Percentiles rank a stretch among this genome's conserved stretches.
Evolutionary conservation across 106 monocot genomes (phyloP).

Genomic region (Dendrobium catenatum): DNA sequence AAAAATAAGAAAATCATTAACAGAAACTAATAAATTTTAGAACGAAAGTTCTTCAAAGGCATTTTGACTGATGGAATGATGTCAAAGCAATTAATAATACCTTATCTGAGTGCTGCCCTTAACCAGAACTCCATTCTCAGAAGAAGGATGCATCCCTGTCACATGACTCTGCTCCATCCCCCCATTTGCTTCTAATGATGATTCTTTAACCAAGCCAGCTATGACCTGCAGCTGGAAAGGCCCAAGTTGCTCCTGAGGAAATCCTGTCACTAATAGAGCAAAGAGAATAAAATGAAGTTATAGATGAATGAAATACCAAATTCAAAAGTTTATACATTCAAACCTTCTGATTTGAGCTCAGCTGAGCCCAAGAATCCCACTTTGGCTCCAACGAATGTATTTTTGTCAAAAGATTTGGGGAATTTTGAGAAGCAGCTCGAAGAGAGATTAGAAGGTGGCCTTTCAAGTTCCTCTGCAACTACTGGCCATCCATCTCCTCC

Average conservation of each 20-base stretch:
- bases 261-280: background rate
- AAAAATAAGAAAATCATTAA: background rate
- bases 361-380: background rate
- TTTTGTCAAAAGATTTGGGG: background rate
- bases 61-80: background rate
- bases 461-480: constrained; percentile 1
- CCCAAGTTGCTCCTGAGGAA: background rate
- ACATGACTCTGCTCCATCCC: background rate
- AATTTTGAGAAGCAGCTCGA: constrained; percentile 14
- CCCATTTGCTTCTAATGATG: background rate
- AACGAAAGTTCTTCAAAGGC: background rate
- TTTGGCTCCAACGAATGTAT: background rate
- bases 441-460: constrained; percentile 14
- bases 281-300: background rate
- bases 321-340: background rate
- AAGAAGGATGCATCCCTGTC: background rate
- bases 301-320: background rate
- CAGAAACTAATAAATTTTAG: background rate
- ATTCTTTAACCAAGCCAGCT: background rate
- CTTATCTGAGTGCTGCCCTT: constrained; percentile 7
- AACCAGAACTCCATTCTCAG: background rate
- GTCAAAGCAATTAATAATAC: background rate
- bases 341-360: constrained; percentile 7
- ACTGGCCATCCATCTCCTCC: constrained; percentile 18
- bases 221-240: constrained; percentile 1